Evolutionary conservation across 73 alveolate genomes (phyloP), one percentile per base, ranked within the genome.

Genomic region (Paramecium tetraurelia): DNA sequence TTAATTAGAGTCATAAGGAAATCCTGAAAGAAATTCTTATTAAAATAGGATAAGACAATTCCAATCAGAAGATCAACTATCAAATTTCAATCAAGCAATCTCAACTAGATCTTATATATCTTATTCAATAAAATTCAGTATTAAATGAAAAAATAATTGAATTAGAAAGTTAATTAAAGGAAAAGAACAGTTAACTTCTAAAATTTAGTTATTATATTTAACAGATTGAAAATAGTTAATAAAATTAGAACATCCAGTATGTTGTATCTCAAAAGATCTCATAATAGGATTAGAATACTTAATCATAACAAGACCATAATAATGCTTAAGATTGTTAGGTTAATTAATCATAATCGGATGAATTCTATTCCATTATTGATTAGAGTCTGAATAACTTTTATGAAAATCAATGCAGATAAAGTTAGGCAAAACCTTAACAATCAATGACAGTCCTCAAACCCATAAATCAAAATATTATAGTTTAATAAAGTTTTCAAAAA

Each of bases 1-100:
- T 75, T 12, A 75, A 75, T 75, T 41, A 12, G 24, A 75, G 87
- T 75, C 87, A 75, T 75, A 75, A 75, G 21, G 87, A 75, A 75
- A 75, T 75, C 33, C 46, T 75, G 1, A 75, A 75, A 20, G 87
- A 75, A 20, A 75, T 75, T 29, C 33, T 75, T 11, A 75, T 75
- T 11, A 75, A 75, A 41, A 75, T 75, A 7, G 59, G 87, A 11
- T 35, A 75, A 7, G 87, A 75, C 11, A 75, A 75, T 75, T 29
- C 22, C 11, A 75, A 75, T 75, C 5, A 75, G 10, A 75, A 35
- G 16, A 38, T 75, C 35, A 41, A 75, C 22, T 63, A 20, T 63
- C 5, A 63, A 63, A 63, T 63, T 11, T 63, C 41, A 27, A 63
- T 63, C 7, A 63, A 63, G 35, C 16, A 14, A 31, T 33, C 21